These are phyloP conservation scores for Cutaneotrichosporon dermatis DNA, from an alignment of 1,284 basidiomycete species.

Conservation along the genomic window DNA sequence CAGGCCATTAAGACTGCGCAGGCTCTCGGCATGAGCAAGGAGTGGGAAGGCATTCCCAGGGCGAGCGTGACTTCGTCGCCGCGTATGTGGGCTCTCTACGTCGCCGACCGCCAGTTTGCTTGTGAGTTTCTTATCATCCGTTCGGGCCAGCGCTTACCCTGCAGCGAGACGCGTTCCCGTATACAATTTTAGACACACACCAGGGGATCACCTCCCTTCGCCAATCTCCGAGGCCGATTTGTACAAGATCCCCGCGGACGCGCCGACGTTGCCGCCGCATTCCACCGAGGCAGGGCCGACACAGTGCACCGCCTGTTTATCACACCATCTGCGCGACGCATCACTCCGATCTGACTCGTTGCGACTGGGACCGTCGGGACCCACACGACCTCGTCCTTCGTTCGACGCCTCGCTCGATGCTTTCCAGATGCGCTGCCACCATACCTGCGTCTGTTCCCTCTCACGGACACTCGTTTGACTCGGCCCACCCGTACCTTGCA, in stretches of 20 bases:
- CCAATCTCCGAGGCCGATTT: conserved; percentile 41
- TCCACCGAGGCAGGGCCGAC: conserved; percentile 35
- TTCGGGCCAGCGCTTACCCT: background rate
- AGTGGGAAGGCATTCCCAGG: conserved; percentile 42
- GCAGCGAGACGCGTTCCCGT: conserved; percentile 38
- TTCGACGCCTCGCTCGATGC: conserved; percentile 36
- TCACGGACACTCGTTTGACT: conserved; percentile 39
- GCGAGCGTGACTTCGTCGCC: conserved; percentile 38
- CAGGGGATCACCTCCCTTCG: conserved; percentile 40
- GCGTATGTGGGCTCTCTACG: conserved; percentile 44
- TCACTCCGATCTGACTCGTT: conserved; percentile 41
- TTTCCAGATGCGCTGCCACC: conserved; percentile 42
- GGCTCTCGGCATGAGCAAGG: conserved; percentile 40
- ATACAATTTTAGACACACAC: conserved; percentile 43
- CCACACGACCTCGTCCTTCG: conserved; percentile 35
- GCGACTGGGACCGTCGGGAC: conserved; percentile 35
- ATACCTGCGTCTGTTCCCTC: conserved; percentile 38
- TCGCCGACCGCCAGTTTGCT: conserved; percentile 41
- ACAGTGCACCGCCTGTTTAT: conserved; percentile 40
- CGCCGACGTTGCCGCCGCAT: conserved; percentile 31
- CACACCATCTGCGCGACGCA: conserved; percentile 41
- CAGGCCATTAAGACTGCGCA: conserved; percentile 44
- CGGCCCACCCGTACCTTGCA: conserved; percentile 33
- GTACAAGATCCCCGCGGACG: conserved; percentile 29
- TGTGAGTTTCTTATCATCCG: conserved; percentile 11